phyloP scores from a whole-genome alignment of 1,284 basidiomycete genomes.

The Cystobasidium sp. region DNA sequence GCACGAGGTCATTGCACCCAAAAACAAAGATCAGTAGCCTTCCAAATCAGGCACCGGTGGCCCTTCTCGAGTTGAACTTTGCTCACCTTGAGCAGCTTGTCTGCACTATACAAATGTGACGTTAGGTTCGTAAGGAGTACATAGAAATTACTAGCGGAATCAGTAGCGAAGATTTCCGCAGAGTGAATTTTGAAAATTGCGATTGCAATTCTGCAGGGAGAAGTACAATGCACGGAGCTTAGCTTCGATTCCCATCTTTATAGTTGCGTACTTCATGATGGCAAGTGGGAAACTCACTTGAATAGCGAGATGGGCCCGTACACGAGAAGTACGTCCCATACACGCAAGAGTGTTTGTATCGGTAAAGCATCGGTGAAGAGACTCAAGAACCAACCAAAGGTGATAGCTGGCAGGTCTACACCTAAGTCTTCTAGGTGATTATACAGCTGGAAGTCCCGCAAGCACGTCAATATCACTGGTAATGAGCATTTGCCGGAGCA shows the following conservation, averaged over 20 bases:
- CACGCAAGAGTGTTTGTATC: conserved; percentile 62
- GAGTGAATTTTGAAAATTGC: conserved; percentile 84
- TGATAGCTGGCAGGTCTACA: conserved; percentile 90
- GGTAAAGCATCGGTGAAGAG: conserved; percentile 95
- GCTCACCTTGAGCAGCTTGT: conserved; percentile 80
- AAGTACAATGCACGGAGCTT: neutral
- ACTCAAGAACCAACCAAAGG: conserved; percentile 97
- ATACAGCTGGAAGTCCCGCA: conserved; percentile 62
- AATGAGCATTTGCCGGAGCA: neutral
- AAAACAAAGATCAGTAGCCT: no score
- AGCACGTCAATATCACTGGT: neutral
- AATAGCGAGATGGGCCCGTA: conserved; percentile 79
- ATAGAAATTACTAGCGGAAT: conserved; percentile 83
- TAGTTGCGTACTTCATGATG: neutral
- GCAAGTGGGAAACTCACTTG: conserved; percentile 23
- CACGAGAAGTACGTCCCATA: conserved; percentile 83
- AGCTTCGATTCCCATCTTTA: neutral
- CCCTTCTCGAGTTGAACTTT: no score
- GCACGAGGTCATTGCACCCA: conserved; percentile 60
- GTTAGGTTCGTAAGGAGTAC: conserved; percentile 83
- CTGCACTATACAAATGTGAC: conserved; percentile 87
- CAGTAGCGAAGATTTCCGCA: conserved; percentile 76
- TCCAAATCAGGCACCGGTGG: no score
- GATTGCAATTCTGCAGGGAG: conserved; percentile 71
- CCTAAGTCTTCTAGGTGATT: conserved; percentile 76